A percentile compares a stretch with the other conserved stretches of the same genome.
phyloP scores from a whole-genome alignment of 1,139 yeast species.

The Pichia sp. region DNA sequence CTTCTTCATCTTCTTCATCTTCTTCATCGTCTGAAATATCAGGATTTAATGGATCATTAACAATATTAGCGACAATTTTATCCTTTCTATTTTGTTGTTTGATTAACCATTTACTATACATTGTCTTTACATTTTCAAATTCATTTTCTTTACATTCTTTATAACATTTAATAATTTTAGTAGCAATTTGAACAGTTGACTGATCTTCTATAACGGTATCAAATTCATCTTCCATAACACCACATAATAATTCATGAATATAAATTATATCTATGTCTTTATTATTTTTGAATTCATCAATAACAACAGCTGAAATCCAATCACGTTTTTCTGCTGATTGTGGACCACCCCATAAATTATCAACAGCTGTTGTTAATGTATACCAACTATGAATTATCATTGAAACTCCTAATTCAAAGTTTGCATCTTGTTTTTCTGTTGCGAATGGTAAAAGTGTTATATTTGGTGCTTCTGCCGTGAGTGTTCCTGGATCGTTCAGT shows the following conservation, averaged over 20 bases:
- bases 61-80: conserved; percentile 33
- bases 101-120: conserved; percentile 54
- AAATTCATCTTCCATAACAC: conserved; percentile 93
- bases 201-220: conserved; percentile 86
- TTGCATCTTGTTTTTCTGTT: conserved; percentile 66
- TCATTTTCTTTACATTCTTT: conserved; percentile 52
- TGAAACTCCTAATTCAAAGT: conserved; percentile 90
- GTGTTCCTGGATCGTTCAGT: conserved; percentile 29
- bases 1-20: conserved; percentile 32
- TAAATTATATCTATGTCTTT: conserved; percentile 65
- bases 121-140: conserved; percentile 48
- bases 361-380: conserved; percentile 85
- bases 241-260: conserved; percentile 77
- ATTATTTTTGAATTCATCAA: conserved; percentile 65
- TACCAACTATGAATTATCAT: conserved; percentile 90
- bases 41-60: conserved; percentile 57
- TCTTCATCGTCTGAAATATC: conserved; percentile 35
- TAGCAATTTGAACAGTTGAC: conserved; percentile 71
- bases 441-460: conserved; percentile 40
- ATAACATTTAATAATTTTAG: conserved; percentile 58
- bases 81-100: conserved; percentile 39
- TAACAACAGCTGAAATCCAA: conserved; percentile 82
- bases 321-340: conserved; percentile 87
- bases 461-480: conserved; percentile 29
- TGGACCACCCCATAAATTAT: conserved; percentile 95